Percentiles rank a stretch among this genome's conserved stretches.
Evolutionary conservation across 1,284 basidiomycete genomes (phyloP).

Genomic region (Trichosporon sp.): DNA sequence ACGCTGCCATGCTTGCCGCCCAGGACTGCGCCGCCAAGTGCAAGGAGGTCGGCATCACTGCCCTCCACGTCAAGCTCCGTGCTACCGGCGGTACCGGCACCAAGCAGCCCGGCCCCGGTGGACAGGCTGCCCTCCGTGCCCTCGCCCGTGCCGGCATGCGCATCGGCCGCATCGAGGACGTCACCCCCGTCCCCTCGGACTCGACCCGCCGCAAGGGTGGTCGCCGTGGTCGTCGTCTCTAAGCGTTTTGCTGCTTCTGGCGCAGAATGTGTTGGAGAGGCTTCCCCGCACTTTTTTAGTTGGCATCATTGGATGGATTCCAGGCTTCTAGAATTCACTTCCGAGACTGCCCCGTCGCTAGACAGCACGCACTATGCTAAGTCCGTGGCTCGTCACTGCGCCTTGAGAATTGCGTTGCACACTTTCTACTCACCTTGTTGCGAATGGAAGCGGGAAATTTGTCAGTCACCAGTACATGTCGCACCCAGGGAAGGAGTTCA

Average conservation of each 20-base stretch:
- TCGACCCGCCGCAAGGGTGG: conserved; percentile 99
- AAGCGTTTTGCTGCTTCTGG: conserved; percentile 23
- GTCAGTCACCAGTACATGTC: neutral
- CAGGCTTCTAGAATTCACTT: conserved; percentile 11
- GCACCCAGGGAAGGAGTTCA: neutral
- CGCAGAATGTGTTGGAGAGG: neutral
- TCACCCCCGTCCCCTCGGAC: conserved; percentile 95
- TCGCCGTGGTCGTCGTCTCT: conserved; percentile 98
- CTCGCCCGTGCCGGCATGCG: conserved; percentile 98
- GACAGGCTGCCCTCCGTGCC: conserved; percentile 95
- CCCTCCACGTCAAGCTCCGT: conserved; percentile 80
- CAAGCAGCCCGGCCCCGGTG: conserved; percentile 98
- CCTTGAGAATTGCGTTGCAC: conserved; percentile 1
- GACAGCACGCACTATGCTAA: conserved; percentile 24
- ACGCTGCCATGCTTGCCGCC: conserved; percentile 98
- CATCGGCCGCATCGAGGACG: conserved; percentile 93
- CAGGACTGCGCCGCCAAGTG: conserved; percentile 95
- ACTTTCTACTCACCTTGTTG: neutral
- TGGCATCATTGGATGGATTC: neutral
- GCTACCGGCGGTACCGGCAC: conserved; percentile 98
- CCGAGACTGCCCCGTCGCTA: conserved; percentile 17
- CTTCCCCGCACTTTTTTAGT: neutral
- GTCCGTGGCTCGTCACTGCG: conserved; percentile 19
- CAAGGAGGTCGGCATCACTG: conserved; percentile 98
- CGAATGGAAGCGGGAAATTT: neutral